phyloP scores from a whole-genome alignment of 306 rosid genomes.

The Trichosanthes cucumerina region DNA sequence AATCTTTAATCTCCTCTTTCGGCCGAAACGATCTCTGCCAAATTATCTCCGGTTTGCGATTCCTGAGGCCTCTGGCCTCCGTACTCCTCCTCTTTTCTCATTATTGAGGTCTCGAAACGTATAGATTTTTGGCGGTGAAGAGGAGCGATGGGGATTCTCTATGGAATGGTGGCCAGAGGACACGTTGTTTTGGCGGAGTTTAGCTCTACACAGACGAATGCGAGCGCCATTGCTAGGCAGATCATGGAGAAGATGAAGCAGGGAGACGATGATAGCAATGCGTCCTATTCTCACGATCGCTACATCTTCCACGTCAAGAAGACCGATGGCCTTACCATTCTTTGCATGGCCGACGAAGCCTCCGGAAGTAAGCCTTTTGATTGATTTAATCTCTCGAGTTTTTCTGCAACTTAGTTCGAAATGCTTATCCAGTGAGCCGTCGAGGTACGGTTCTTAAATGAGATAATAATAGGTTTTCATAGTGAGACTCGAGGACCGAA shows the following conservation, averaged over 20 bases:
- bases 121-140: neutral
- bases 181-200: constrained; percentile 42
- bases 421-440: neutral
- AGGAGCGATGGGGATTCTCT: constrained; percentile 37
- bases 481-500: neutral
- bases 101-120: neutral
- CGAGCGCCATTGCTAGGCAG: constrained; percentile 34
- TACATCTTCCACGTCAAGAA: constrained; percentile 45
- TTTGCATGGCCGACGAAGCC: constrained; percentile 54
- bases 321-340: constrained; percentile 46
- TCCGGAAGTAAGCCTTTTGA: constrained; percentile 30
- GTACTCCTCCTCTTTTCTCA: neutral
- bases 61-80: constrained; percentile 7
- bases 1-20: neutral
- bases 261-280: constrained; percentile 29
- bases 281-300: constrained; percentile 44
- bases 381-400: neutral
- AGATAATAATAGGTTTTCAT: neutral
- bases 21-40: neutral
- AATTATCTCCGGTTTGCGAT: neutral
- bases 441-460: neutral
- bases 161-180: constrained; percentile 46
- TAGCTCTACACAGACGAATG: constrained; percentile 33
- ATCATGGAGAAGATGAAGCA: constrained; percentile 23
- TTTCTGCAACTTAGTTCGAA: neutral